These are phyloP conservation scores for Usnea hakonensis DNA, from an alignment of 495 filamentous ascomycete species.

Conservation along the genomic window DNA sequence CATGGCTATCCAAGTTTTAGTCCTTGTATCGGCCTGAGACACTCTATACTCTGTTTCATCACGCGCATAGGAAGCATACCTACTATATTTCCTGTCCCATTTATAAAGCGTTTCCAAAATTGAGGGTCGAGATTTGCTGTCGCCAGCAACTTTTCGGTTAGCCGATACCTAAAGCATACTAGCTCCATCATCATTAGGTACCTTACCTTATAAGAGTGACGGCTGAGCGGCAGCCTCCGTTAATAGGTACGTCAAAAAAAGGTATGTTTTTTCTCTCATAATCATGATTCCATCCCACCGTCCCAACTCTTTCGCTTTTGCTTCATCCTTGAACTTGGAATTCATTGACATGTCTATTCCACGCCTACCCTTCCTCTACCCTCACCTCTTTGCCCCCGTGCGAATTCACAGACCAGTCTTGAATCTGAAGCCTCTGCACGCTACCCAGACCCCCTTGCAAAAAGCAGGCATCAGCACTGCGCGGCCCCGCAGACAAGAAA, in stretches of 20 bases:
- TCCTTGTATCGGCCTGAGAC: too few species aligned
- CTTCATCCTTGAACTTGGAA: not conserved
- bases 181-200: too few species aligned
- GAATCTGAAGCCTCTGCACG: constrained; percentile 23
- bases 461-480: constrained; percentile 35
- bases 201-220: not conserved
- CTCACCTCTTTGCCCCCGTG: constrained; percentile 50
- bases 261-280: not conserved
- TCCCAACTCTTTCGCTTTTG: not conserved
- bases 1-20: too few species aligned
- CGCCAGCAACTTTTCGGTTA: too few species aligned
- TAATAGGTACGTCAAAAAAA: not conserved
- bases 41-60: too few species aligned
- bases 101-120: too few species aligned
- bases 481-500: constrained; percentile 34
- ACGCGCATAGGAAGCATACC: too few species aligned
- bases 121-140: too few species aligned
- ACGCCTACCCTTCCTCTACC: constrained; percentile 68
- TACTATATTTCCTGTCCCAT: too few species aligned
- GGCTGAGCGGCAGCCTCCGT: not conserved
- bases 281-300: too few species aligned
- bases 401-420: constrained; percentile 35
- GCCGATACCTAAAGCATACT: too few species aligned
- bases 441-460: constrained; percentile 16
- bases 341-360: constrained; percentile 50